Percentiles rank a stretch among this genome's conserved stretches.
phyloP scores from a whole-genome alignment of 1,139 yeast genomes.

The Pichia sp. region DNA sequence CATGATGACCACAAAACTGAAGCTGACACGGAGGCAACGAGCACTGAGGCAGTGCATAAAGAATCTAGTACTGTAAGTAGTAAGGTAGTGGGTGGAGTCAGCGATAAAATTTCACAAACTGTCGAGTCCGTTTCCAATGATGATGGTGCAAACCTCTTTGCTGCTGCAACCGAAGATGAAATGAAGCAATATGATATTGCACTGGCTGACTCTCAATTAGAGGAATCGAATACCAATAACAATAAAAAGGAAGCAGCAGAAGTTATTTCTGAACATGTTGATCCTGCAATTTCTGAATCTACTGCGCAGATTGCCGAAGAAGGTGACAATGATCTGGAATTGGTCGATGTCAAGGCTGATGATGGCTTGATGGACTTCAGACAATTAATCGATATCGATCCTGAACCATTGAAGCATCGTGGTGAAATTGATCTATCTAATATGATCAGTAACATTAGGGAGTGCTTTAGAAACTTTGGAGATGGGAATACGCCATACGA shows the following conservation, averaged over 20 bases:
- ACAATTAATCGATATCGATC: constrained; percentile 26
- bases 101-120: neutral
- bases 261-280: neutral
- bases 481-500: constrained; percentile 37
- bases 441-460: constrained; percentile 33
- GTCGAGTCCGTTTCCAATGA: constrained; percentile 1
- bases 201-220: constrained; percentile 5
- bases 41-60: constrained; percentile 1
- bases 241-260: neutral
- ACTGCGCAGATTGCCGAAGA: neutral
- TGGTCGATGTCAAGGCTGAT: constrained; percentile 15
- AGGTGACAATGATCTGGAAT: constrained; percentile 13
- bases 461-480: constrained; percentile 41
- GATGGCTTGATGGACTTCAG: constrained; percentile 20
- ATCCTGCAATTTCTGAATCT: neutral
- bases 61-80: neutral
- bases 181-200: constrained; percentile 24
- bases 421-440: constrained; percentile 28
- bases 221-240: neutral
- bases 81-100: neutral
- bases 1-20: neutral
- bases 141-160: constrained; percentile 27
- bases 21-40: neutral
- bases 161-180: constrained; percentile 30
- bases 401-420: constrained; percentile 28